Evolutionary conservation across 2,329 filamentous ascomycete genomes (phyloP), one percentile per base, ranked within the genome.

Genomic region (Gliomastix tumulicola): DNA sequence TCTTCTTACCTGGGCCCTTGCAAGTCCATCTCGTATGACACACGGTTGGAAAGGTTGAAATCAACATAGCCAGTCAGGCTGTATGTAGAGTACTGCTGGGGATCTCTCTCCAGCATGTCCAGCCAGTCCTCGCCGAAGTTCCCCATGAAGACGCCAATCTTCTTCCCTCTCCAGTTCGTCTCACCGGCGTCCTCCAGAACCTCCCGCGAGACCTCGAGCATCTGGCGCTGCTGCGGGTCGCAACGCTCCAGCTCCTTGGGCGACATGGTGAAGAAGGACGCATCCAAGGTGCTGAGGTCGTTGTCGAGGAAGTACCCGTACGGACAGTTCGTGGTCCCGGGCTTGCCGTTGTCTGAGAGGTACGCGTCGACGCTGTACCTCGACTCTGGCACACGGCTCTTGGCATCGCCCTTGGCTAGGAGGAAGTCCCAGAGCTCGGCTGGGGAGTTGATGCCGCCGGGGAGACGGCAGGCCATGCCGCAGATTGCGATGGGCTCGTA

Each of bases 181-280:
- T 48, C 28, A 10, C 37, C 37, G 12, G 34, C 28, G 6, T 47
- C 49, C 19, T 57, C 59, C 1, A 74, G 40, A 1, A 61, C 57
- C 38, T 68, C 63, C 32, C 59, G 63, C 6, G 51, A 50, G 0
- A 62, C 55, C 34, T 68, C 60, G 4, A 63, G 52, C 15, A 63
- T 42, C 25, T 58, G 51, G 3, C 64, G 51, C 39, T 66, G 63
- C 41, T 66, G 63, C 1, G 65, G 66, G 33, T 69, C 65, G 40
- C 65, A 54, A 21, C 45, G 49, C 35, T 51, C 49, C 13, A 59
- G 60, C 40, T 69, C 65, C 13, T 46, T 55, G 28, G 65, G 61
- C 2, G 43, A 41, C 12, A 50, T 41, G 30, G 53, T 48, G 45
- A 68, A 69, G 46, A 68, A 63, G 6, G 43, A 39, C 1, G 55